Evolutionary conservation across 2,329 filamentous ascomycete species (phyloP).

Genomic region (Coleophoma crateriformis): DNA sequence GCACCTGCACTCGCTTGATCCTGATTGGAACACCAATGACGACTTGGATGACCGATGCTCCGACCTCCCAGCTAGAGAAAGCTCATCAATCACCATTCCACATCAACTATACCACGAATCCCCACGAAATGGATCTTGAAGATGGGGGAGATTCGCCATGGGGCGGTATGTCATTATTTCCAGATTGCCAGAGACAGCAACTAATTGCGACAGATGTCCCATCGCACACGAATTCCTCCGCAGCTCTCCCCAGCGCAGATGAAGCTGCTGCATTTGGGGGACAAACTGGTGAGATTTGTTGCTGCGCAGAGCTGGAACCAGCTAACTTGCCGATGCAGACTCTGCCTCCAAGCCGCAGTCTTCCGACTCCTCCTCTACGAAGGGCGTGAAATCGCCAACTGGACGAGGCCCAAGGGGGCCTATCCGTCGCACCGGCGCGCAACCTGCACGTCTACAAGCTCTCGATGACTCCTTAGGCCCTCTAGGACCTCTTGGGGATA

Average conservation of each 20-base stretch:
- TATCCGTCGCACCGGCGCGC: slow-evolving; percentile 59
- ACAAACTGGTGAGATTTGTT: slow-evolving; percentile 11
- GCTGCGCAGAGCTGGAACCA: neutral
- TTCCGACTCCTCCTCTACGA: slow-evolving; percentile 13
- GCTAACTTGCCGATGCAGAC: too few species aligned
- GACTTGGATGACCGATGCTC: neutral
- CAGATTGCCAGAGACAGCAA: neutral
- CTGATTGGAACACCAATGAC: neutral
- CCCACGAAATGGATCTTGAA: slow-evolving; percentile 34
- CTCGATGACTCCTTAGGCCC: slow-evolving; percentile 72
- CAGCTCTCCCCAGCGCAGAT: slow-evolving; percentile 15
- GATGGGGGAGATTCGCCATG: slow-evolving; percentile 38
- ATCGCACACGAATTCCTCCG: slow-evolving; percentile 29
- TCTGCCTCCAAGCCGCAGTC: slow-evolving; percentile 8
- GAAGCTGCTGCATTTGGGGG: slow-evolving; percentile 18
- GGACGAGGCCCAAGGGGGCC: slow-evolving; percentile 26
- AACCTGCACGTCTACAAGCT: slow-evolving; percentile 72
- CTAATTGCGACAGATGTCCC: slow-evolving; percentile 31
- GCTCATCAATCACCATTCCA: slow-evolving; percentile 4
- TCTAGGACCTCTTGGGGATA: slow-evolving; percentile 60
- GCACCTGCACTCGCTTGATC: too few species aligned
- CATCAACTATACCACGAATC: slow-evolving; percentile 3
- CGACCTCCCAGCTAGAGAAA: slow-evolving; percentile 1
- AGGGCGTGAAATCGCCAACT: slow-evolving; percentile 21
- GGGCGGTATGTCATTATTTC: slow-evolving; percentile 31